These are phyloP conservation scores for Paracoccidioides lutzii DNA, from an alignment of 2,329 filamentous ascomycete species.

Conservation along the genomic window DNA sequence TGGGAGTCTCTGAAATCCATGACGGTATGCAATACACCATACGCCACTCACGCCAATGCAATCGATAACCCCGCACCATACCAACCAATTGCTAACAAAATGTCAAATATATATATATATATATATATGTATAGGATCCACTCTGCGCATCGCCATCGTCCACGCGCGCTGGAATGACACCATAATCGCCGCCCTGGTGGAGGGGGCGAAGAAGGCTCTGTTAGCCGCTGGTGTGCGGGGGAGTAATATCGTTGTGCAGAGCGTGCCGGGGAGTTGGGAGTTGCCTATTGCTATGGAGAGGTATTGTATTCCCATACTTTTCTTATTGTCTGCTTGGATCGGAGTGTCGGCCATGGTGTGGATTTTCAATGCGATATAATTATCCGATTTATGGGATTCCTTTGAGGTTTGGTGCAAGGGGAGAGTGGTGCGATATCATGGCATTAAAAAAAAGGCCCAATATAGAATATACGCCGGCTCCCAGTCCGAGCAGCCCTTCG, in stretches of 20 bases:
- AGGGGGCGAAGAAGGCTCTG: slow-evolving; percentile 67
- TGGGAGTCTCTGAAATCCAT: slow-evolving; percentile 44
- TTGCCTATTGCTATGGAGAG: slow-evolving; percentile 80
- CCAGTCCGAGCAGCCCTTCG: slow-evolving; percentile 78
- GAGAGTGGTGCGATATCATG: no score
- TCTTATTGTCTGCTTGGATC: neutral
- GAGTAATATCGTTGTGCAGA: slow-evolving; percentile 78
- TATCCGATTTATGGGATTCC: no score
- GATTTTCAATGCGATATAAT: no score
- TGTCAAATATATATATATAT: neutral
- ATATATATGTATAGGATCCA: slow-evolving; percentile 38
- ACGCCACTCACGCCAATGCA: neutral
- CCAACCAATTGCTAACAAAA: neutral
- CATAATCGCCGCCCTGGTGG: slow-evolving; percentile 75
- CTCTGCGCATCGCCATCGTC: slow-evolving; percentile 81
- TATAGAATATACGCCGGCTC: slow-evolving; percentile 68
- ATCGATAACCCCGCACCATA: neutral
- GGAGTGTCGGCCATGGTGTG: no score
- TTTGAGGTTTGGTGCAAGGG: no score
- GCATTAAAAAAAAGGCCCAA: neutral
- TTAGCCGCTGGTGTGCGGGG: slow-evolving; percentile 67
- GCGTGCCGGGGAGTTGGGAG: slow-evolving; percentile 89
- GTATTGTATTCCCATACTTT: slow-evolving; percentile 33
- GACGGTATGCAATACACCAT: slow-evolving; percentile 34
- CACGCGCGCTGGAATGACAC: slow-evolving; percentile 89